phyloP scores from a whole-genome alignment of 345 rosid species.

The Cardamine chenopodiifolia region DNA sequence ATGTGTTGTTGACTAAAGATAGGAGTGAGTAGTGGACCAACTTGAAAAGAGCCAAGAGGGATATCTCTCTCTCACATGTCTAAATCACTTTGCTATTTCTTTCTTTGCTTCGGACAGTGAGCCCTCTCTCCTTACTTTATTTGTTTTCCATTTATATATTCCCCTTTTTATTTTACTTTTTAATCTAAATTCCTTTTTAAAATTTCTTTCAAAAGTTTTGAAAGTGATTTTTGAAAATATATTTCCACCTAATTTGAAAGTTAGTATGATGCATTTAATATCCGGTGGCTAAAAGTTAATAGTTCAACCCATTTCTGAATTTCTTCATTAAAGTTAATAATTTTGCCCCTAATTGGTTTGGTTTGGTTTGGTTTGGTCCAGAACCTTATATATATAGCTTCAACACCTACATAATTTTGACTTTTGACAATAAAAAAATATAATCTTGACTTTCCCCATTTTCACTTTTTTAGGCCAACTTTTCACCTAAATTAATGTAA shows the following conservation, averaged over 20 bases:
- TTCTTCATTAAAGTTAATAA: neutral
- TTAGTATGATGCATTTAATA: slow-evolving; percentile 28
- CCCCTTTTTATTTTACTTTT: slow-evolving; percentile 15
- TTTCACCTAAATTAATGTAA: slow-evolving; percentile 34
- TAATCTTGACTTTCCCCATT: slow-evolving; percentile 7
- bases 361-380: slow-evolving; percentile 2
- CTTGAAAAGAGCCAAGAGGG: slow-evolving; percentile 19
- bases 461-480: slow-evolving; percentile 10
- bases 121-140: slow-evolving; percentile 46
- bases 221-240: neutral
- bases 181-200: slow-evolving; percentile 10
- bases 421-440: slow-evolving; percentile 19
- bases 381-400: neutral
- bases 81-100: slow-evolving; percentile 46
- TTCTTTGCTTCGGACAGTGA: slow-evolving; percentile 47
- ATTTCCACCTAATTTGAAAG: slow-evolving; percentile 16
- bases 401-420: slow-evolving; percentile 1
- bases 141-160: slow-evolving; percentile 30
- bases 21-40: slow-evolving; percentile 12
- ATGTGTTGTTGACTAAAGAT: slow-evolving; percentile 44
- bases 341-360: neutral
- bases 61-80: slow-evolving; percentile 42
- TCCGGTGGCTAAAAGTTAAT: slow-evolving; percentile 18
- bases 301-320: no score
- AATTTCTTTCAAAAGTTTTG: slow-evolving; percentile 16